Percentiles rank a stretch among this genome's conserved stretches.
phyloP scores from a whole-genome alignment of 106 monocot species.

The Dactylorhiza incarnata region DNA sequence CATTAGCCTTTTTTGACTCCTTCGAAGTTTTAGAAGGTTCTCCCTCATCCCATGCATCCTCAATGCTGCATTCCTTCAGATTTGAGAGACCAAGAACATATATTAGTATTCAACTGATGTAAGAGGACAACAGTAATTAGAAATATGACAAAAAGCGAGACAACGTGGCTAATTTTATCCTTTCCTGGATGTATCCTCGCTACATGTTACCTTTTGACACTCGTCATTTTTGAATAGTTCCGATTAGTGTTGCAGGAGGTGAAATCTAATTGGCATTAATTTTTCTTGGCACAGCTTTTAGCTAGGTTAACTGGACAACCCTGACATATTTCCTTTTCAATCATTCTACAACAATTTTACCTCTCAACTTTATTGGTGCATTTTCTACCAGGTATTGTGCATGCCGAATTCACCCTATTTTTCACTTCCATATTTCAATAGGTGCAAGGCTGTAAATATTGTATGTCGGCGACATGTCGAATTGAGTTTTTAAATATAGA shows the following conservation, averaged over 20 bases:
- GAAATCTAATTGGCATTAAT: neutral
- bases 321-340: neutral
- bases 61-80: constrained; percentile 60
- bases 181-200: neutral
- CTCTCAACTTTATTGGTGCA: neutral
- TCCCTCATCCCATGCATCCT: constrained; percentile 57
- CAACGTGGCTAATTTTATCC: neutral
- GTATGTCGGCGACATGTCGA: too few species aligned
- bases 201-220: neutral
- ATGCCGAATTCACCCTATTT: neutral
- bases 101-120: neutral
- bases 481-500: too few species aligned
- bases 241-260: neutral
- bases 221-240: neutral
- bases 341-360: neutral
- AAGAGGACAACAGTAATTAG: neutral
- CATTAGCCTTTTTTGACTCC: constrained; percentile 55
- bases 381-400: neutral
- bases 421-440: too few species aligned
- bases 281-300: neutral
- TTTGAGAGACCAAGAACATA: neutral
- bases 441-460: too few species aligned
- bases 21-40: constrained; percentile 54
- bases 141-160: neutral
- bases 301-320: neutral